Percentiles rank a stretch among this genome's conserved stretches.
phyloP scores from a whole-genome alignment of 495 filamentous ascomycete genomes.

The Aspergillus panamensis region DNA sequence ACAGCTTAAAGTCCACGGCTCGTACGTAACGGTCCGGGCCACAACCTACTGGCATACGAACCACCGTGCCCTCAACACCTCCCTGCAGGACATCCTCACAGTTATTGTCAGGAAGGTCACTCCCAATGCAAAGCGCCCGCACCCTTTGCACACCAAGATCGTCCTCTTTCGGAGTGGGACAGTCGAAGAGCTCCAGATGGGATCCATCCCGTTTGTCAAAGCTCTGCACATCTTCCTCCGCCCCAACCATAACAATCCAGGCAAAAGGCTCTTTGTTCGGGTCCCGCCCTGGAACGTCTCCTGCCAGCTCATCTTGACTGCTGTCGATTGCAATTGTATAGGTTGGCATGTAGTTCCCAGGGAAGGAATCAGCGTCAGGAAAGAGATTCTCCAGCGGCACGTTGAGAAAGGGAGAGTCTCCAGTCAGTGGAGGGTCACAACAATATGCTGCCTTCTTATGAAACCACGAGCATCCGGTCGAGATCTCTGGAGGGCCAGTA shows the following conservation, averaged over 20 bases:
- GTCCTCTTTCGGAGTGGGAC: background rate
- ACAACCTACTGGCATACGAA: background rate
- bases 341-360: background rate
- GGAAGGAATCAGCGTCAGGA: background rate
- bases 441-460: no score
- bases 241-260: slow-evolving; percentile 1
- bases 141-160: background rate
- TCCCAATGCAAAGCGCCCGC: background rate
- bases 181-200: slow-evolving; percentile 1
- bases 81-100: background rate
- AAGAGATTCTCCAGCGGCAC: slow-evolving; percentile 6
- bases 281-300: background rate
- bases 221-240: background rate
- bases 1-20: background rate
- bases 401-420: background rate
- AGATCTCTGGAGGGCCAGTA: no score
- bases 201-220: slow-evolving; percentile 5
- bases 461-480: no score
- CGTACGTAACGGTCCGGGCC: background rate
- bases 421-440: background rate
- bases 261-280: background rate
- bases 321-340: no score
- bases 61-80: slow-evolving; percentile 1
- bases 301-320: background rate
- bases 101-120: background rate